Evolutionary conservation across 106 monocot genomes (phyloP).

Genomic region (Agapanthus africanus): DNA sequence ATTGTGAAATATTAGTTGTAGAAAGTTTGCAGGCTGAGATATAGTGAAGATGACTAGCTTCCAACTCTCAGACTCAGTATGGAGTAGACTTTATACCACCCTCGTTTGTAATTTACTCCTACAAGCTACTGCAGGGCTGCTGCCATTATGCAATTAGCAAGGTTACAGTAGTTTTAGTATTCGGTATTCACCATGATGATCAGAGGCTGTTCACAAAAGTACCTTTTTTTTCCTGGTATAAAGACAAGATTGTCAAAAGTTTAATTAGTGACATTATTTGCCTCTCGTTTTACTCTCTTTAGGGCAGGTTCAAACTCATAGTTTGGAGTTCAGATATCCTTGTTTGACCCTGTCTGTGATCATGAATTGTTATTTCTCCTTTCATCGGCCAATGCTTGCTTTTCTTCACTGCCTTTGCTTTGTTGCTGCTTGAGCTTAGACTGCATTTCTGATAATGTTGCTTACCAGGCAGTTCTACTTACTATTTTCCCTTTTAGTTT

Average conservation of each 20-base stretch:
- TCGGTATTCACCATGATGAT: not conserved
- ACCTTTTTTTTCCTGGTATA: not conserved
- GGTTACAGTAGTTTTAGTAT: not conserved
- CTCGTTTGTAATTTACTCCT: not conserved
- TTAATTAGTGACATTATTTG: not conserved
- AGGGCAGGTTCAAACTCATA: not conserved
- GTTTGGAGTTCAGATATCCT: not conserved
- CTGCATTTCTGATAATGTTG: not conserved
- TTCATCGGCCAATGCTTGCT: not conserved
- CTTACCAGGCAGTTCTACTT: not conserved
- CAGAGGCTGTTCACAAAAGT: not conserved
- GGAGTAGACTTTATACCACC: not conserved
- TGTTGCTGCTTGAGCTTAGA: not conserved
- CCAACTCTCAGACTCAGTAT: not conserved
- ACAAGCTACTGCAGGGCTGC: not conserved
- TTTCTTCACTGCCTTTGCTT: not conserved
- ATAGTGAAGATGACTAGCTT: not conserved
- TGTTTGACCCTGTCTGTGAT: not conserved
- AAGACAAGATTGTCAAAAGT: not conserved
- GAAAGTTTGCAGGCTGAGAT: too few species aligned
- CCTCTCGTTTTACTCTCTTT: not conserved
- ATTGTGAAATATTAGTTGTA: not conserved
- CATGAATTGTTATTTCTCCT: not conserved
- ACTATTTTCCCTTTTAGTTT: not conserved
- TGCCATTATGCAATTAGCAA: too few species aligned